These are phyloP conservation scores for Blastobotrys serpentis DNA, from an alignment of 1,139 yeast species.

Conservation along the genomic window DNA sequence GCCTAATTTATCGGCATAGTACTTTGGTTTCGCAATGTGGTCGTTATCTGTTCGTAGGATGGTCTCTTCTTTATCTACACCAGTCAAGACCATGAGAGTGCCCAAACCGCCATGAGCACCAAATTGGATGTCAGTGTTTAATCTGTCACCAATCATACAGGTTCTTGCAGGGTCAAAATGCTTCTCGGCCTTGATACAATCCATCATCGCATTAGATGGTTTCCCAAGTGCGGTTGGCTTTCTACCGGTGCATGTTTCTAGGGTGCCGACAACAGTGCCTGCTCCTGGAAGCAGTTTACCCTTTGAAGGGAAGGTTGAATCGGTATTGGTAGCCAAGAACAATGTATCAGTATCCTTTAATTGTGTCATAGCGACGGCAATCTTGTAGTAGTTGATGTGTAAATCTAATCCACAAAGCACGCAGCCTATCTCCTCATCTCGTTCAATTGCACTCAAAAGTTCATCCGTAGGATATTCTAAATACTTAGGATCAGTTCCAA, in stretches of 20 bases:
- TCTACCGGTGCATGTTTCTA: conserved; percentile 75
- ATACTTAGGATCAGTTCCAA: conserved; percentile 59
- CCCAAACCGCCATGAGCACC: conserved; percentile 83
- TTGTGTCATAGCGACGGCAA: conserved; percentile 81
- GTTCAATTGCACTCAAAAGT: conserved; percentile 38
- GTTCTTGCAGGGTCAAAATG: conserved; percentile 60
- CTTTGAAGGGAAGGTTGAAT: conserved; percentile 88
- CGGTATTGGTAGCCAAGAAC: conserved; percentile 93
- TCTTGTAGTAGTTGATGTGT: conserved; percentile 72
- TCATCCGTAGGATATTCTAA: conserved; percentile 29
- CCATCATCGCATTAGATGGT: conserved; percentile 88
- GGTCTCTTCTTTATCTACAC: conserved; percentile 74
- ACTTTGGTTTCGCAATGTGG: conserved; percentile 58
- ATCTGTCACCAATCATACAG: conserved; percentile 92
- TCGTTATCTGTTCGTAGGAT: conserved; percentile 43
- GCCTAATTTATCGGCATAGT: conserved; percentile 71
- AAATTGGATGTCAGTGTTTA: conserved; percentile 92
- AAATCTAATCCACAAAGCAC: conserved; percentile 87
- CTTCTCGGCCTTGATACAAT: conserved; percentile 74
- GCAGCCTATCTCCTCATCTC: conserved; percentile 77
- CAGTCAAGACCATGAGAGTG: conserved; percentile 83
- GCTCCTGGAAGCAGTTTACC: conserved; percentile 91
- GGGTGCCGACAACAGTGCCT: conserved; percentile 82
- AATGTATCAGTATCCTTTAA: conserved; percentile 64
- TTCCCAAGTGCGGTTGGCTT: conserved; percentile 83